Percentiles rank a stretch among this genome's conserved stretches.
phyloP scores from a whole-genome alignment of 176 grass and related monocot species.

The Zoysia pacifica region DNA sequence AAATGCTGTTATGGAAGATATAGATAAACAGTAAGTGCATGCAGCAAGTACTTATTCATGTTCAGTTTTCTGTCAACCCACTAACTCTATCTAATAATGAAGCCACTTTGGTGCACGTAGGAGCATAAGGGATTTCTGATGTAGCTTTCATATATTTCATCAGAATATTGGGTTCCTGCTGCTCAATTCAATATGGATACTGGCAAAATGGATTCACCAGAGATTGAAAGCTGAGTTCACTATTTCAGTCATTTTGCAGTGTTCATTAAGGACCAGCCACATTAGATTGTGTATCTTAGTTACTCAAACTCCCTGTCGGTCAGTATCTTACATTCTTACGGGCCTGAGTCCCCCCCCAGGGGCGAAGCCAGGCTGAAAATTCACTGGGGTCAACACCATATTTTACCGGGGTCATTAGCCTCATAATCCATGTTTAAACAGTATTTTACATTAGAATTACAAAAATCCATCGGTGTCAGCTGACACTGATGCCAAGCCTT shows the following conservation, averaged over 20 bases:
- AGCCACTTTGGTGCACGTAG: constrained; percentile 10
- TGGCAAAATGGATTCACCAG: background rate
- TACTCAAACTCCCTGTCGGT: background rate
- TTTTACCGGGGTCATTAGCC: no score
- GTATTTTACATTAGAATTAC: no score
- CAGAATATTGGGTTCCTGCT: background rate
- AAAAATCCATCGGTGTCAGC: no score
- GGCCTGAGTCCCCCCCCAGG: background rate
- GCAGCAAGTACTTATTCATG: background rate
- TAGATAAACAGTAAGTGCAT: background rate
- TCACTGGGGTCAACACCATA: no score
- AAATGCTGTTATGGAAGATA: background rate
- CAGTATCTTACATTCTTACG: background rate
- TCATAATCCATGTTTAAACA: no score
- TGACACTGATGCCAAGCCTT: no score
- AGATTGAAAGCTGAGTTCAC: background rate
- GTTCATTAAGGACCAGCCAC: background rate
- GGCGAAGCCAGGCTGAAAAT: no score
- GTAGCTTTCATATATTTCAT: background rate
- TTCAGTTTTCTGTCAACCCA: background rate
- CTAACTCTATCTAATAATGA: constrained; percentile 9
- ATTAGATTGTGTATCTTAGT: background rate
- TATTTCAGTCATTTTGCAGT: background rate
- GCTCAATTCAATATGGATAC: background rate
- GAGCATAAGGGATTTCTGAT: constrained; percentile 4